Conservation (phyloP, 495 filamentous ascomycete genomes). For the Podospora bellae-mahoneyi region DNA sequence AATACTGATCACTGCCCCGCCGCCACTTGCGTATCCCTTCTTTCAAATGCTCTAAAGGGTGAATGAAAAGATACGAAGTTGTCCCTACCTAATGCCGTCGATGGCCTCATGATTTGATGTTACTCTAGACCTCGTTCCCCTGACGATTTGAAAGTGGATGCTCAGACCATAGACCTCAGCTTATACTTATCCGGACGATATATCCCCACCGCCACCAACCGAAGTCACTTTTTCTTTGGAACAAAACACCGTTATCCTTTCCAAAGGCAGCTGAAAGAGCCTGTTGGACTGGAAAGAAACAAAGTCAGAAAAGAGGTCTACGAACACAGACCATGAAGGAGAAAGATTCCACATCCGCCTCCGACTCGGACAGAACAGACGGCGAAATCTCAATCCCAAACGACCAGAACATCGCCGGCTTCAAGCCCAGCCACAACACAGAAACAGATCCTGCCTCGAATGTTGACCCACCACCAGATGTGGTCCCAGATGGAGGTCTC, state of each 20-base stretch:
- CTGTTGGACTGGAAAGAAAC: neutral
- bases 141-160: neutral
- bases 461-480: neutral
- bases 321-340: constrained; percentile 12
- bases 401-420: neutral
- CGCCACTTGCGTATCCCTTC: neutral
- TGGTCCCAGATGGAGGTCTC: constrained; percentile 38
- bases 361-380: constrained; percentile 22
- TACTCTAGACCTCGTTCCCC: neutral
- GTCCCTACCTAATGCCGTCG: neutral
- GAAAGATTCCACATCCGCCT: constrained; percentile 14
- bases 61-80: neutral
- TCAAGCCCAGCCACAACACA: neutral
- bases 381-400: constrained; percentile 2
- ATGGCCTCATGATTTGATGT: neutral
- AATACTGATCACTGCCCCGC: neutral
- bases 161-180: neutral
- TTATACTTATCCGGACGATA: neutral
- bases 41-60: neutral
- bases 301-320: neutral
- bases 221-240: neutral
- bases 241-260: neutral
- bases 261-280: neutral
- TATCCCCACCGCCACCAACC: neutral
- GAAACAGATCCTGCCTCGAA: neutral